These are phyloP conservation scores for Talaromyces sp. DNA, from an alignment of 2,329 filamentous ascomycete genomes.

Conservation along the genomic window DNA sequence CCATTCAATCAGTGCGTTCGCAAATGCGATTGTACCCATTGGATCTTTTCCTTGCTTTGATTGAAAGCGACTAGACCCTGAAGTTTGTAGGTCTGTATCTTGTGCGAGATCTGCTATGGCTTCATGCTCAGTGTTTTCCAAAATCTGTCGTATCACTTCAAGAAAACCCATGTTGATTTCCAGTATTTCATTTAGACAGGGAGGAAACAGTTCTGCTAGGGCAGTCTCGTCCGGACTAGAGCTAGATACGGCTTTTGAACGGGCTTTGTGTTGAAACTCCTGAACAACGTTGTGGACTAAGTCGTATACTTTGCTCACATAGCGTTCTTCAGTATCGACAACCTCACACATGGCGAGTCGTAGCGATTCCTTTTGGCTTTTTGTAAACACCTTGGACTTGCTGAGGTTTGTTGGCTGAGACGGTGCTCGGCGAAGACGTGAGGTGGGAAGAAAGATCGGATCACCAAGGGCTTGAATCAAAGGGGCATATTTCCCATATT, in stretches of 20 bases:
- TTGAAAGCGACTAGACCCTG: slow-evolving; percentile 43
- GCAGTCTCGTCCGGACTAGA: slow-evolving; percentile 68
- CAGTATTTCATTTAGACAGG: slow-evolving; percentile 72
- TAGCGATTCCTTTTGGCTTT: slow-evolving; percentile 76
- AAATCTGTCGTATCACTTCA: slow-evolving; percentile 65
- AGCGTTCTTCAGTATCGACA: slow-evolving; percentile 89
- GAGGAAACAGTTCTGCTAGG: slow-evolving; percentile 73
- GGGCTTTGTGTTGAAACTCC: slow-evolving; percentile 70
- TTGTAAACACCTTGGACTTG: slow-evolving; percentile 69
- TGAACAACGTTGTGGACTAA: slow-evolving; percentile 75
- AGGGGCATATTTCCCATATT: slow-evolving; percentile 73
- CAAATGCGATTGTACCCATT: slow-evolving; percentile 72
- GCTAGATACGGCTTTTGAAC: slow-evolving; percentile 54
- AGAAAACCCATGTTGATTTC: slow-evolving; percentile 78
- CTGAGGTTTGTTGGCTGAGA: slow-evolving; percentile 80
- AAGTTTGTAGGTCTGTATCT: slow-evolving; percentile 43
- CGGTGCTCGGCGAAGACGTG: slow-evolving; percentile 75
- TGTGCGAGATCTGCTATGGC: slow-evolving; percentile 71
- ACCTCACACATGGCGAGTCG: slow-evolving; percentile 86
- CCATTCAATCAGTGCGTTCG: slow-evolving; percentile 79
- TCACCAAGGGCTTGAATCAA: slow-evolving; percentile 77
- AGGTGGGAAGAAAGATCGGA: slow-evolving; percentile 79
- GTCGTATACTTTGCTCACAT: slow-evolving; percentile 81
- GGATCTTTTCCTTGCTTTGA: slow-evolving; percentile 57
- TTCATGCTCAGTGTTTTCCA: slow-evolving; percentile 79